A percentile compares a stretch with the other conserved stretches of the same genome.
Evolutionary conservation across 2,329 filamentous ascomycete genomes (phyloP).

Genomic region (Tolypocladium tundrense): DNA sequence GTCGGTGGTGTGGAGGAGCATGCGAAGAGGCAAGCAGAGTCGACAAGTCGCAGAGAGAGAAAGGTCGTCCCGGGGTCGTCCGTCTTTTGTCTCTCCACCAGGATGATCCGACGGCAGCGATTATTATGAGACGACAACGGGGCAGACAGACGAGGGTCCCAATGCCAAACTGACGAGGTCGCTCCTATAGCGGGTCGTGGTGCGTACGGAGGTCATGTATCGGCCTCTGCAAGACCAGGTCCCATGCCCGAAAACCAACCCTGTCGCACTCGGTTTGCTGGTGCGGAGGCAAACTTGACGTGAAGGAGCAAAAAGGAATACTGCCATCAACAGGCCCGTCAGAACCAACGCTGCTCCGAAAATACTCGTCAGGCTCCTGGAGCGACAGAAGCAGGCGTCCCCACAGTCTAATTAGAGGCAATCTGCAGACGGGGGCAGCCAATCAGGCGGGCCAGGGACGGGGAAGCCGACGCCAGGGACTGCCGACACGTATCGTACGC

Average conservation of each 20-base stretch:
- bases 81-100: constrained; percentile 1
- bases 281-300: background rate
- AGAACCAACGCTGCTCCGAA: constrained; percentile 1
- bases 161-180: background rate
- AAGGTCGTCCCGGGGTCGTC: background rate
- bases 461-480: background rate
- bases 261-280: background rate
- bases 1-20: background rate
- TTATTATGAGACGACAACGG: background rate
- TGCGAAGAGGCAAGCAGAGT: background rate
- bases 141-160: background rate
- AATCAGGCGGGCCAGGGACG: constrained; percentile 10
- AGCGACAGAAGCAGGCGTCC: constrained; percentile 1
- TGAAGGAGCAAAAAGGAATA: background rate
- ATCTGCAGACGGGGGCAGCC: constrained; percentile 12
- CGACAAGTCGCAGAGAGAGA: background rate
- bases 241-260: background rate
- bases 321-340: background rate
- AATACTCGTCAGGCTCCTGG: constrained; percentile 1
- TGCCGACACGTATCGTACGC: background rate
- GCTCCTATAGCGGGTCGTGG: constrained; percentile 4
- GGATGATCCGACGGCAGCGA: background rate
- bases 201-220: background rate
- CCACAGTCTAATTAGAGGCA: constrained; percentile 12
- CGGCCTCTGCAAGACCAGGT: background rate